Base-by-base conservation (phyloP, 2,329 filamentous ascomycete genomes). In the Aureobasidium musti region DNA sequence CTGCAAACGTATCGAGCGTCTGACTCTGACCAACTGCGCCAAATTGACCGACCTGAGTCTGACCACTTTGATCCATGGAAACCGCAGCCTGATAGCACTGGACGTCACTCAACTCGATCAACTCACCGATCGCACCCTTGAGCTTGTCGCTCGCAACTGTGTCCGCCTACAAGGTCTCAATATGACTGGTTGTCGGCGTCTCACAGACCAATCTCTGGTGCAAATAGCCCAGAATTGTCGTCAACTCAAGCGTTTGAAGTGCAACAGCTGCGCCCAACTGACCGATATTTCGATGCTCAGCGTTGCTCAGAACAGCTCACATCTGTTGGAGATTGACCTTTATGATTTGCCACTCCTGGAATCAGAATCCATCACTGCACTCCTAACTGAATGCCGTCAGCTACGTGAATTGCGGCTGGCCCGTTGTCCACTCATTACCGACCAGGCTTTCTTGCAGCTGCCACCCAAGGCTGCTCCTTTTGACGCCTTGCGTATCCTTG, bases 281-380 rank as follows among this genome's bases (percentile, higher is more conserved):
- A 92, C 90, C 45, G 92, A 98, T 75, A 83, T 84, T 57, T 89
- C 92, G 7, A 89, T 98, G 69, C 82, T 91, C 67, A 91, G 92
- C 3, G 96, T 99, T 75, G 94, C 95, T 6, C 83, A 88, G 53
- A 87, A 96, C 78, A 97, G 94, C 76, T 91, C 89, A 14, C 94
- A 97, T 71, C 92, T 99, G 37, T 88, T 99, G 69, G 95, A 99
- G 78, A 97, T 99, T 69, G 95, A 99, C 76, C 85, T 99, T 17
- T 91, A 97, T 72, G 90, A 92, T 72, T 96, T 95, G 80, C 84
- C 82, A 65, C 84, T 88, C 53, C 87, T 99, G 70, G 91, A 91
- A 69, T 95, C 96, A 74, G 85, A 88, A 28, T 91, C 95, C 0
- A 86, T 99, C 57, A 94, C 91, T 0, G 86, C 89, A 2, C 85